phyloP scores from a whole-genome alignment of 768 basidiomycete species.

The Podaxis pistillaris region DNA sequence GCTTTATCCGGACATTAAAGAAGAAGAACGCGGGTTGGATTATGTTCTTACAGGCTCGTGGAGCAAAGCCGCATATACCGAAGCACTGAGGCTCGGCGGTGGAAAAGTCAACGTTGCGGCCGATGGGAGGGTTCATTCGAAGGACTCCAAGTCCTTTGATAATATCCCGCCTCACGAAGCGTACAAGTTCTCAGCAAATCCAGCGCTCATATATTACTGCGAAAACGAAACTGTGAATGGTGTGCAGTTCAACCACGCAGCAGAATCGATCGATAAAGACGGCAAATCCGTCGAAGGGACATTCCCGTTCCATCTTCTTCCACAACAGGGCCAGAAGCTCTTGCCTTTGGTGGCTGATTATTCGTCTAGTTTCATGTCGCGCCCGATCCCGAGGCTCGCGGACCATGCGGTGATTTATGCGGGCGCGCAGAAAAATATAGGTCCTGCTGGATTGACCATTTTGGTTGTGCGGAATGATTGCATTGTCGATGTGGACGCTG shows the following conservation, averaged over 20 bases:
- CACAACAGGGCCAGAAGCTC: constrained; percentile 42
- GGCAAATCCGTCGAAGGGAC: constrained; percentile 41
- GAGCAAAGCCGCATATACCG: constrained; percentile 83
- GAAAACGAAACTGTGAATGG: constrained; percentile 99
- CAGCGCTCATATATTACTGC: constrained; percentile 96
- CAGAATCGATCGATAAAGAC: background rate
- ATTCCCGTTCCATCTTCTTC: constrained; percentile 82
- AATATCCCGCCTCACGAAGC: constrained; percentile 71
- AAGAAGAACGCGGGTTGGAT: constrained; percentile 67
- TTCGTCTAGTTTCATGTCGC: constrained; percentile 95
- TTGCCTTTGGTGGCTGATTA: constrained; percentile 92
- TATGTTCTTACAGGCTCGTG: constrained; percentile 93
- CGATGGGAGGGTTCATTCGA: constrained; percentile 62
- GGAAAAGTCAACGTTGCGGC: constrained; percentile 66
- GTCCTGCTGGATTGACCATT: constrained; percentile 90
- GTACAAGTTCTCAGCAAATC: constrained; percentile 76
- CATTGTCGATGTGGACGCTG: constrained; percentile 84
- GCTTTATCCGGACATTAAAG: constrained; percentile 55
- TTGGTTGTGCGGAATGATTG: constrained; percentile 95
- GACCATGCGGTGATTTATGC: constrained; percentile 95
- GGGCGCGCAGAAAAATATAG: constrained; percentile 97
- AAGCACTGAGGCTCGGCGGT: constrained; percentile 70
- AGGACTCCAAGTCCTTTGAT: constrained; percentile 71
- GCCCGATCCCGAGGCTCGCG: constrained; percentile 83
- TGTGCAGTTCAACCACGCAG: constrained; percentile 68